Evolutionary conservation across 108 stramenopile genomes (phyloP), one percentile per base, ranked within the genome.

Genomic region (Ochromonas danica): DNA sequence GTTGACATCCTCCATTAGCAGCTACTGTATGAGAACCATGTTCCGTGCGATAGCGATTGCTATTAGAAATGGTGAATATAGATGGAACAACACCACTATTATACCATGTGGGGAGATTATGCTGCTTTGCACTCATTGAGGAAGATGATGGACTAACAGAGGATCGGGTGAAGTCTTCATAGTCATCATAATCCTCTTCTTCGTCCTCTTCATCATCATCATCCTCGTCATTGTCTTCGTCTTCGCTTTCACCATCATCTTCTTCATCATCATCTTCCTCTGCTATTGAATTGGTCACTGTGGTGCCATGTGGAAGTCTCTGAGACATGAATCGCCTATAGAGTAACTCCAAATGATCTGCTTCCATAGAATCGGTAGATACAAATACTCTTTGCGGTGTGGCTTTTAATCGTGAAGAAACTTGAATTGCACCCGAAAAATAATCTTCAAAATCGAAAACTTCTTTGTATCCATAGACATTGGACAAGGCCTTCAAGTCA

Each of bases 381-480:
- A 75, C 43, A 75, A 75, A 75, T 14, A 75, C 40, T 3, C n/a
- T 6, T 6, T 39, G 10, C 36, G 72, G 72, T 57, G 10, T 10
- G 3, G 36, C 22, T 17, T 33, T 3, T 36, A 31, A 33, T 6
- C 3, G 3, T 14, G 3, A 22, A n/a, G 72, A 27, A 6, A 75
- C 17, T 33, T 60, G 3, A 38, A 17, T 17, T 36, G 27, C 45
- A 28, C 14, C 72, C 10, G 36, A 6, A 31, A 75, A 60, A 60
- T 75, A 75, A 33, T 75, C 72, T 57, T 75, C 72, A 42, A 75
- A 75, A 17, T 75, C 72, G 51, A 75, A 75, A 10, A 75, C 36
- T 60, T 75, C 45, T 36, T 75, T 75, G 40, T 75, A 57, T 6
- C 27, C n/a, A 41, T 75, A 75, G 25, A 75, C 35, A 33, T 75